These are phyloP conservation scores for Aspergillus japonicus DNA, from an alignment of 2,329 filamentous ascomycete genomes.

Conservation along the genomic window DNA sequence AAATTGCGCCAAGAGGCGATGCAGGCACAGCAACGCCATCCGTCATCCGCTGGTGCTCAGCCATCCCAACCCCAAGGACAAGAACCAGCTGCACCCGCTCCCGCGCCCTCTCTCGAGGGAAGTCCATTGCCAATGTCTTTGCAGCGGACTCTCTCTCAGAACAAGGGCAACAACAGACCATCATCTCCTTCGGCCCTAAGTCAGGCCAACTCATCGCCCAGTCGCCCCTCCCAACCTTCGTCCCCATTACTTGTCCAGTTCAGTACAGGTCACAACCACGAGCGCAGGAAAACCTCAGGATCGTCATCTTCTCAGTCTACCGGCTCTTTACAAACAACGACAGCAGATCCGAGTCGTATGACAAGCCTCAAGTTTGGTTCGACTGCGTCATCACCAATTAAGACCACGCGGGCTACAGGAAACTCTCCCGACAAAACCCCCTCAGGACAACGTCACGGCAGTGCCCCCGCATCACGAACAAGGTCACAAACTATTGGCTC, in stretches of 20 bases:
- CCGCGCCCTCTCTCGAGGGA: constrained; percentile 72
- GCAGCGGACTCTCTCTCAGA: constrained; percentile 79
- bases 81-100: constrained; percentile 46
- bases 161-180: constrained; percentile 73
- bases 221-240: constrained; percentile 76
- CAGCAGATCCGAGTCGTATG: constrained; percentile 68
- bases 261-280: constrained; percentile 76
- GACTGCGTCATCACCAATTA: constrained; percentile 55
- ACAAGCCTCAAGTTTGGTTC: constrained; percentile 53
- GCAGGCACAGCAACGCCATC: constrained; percentile 61
- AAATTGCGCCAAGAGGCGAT: constrained; percentile 90
- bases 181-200: constrained; percentile 80
- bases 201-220: constrained; percentile 83
- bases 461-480: constrained; percentile 66
- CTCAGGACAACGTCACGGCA: constrained; percentile 59
- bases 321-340: constrained; percentile 67
- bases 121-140: constrained; percentile 80
- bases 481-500: constrained; percentile 92
- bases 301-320: constrained; percentile 80
- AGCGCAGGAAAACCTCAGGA: constrained; percentile 89
- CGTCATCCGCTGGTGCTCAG: constrained; percentile 29
- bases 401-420: constrained; percentile 42
- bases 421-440: constrained; percentile 61
- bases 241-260: constrained; percentile 97
- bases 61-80: constrained; percentile 19